These are phyloP conservation scores for Apophysomyces ossiformis DNA, from an alignment of 371 early-diverging fungal genomes.

Conservation along the genomic window DNA sequence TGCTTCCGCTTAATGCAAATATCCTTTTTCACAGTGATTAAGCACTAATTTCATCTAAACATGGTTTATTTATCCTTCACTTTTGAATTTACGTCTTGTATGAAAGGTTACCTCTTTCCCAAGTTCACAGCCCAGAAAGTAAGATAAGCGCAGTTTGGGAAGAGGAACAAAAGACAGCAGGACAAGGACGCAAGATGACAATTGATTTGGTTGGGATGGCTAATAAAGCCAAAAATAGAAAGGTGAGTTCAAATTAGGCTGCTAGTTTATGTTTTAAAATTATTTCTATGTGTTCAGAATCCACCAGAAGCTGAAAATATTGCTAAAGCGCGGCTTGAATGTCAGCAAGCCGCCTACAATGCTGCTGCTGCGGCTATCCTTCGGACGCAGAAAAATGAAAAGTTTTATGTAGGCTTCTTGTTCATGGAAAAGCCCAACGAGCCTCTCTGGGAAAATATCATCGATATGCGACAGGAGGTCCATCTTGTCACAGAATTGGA, in stretches of 20 bases:
- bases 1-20: conserved; percentile 53
- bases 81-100: conserved; percentile 38
- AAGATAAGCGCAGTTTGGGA: conserved; percentile 32
- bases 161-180: conserved; percentile 14
- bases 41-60: conserved; percentile 11
- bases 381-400: conserved; percentile 51
- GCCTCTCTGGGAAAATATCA: conserved; percentile 59
- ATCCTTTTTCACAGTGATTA: conserved; percentile 36
- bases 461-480: conserved; percentile 37
- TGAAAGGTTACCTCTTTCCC: conserved; percentile 36
- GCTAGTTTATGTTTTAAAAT: not conserved
- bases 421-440: conserved; percentile 45
- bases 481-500: conserved; percentile 24
- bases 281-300: conserved; percentile 1
- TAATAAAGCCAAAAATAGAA: conserved; percentile 18
- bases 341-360: conserved; percentile 68
- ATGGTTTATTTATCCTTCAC: conserved; percentile 14
- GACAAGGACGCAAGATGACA: conserved; percentile 32
- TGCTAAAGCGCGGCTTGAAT: conserved; percentile 26
- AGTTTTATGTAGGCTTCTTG: conserved; percentile 52
- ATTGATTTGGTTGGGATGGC: conserved; percentile 28
- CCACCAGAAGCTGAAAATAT: conserved; percentile 9
- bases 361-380: conserved; percentile 59
- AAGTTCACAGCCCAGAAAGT: conserved; percentile 43
- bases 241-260: conserved; percentile 10